Percentiles rank a stretch among this genome's conserved stretches.
phyloP scores from a whole-genome alignment of 441 rosid genomes.

The Erodium moschatum region DNA sequence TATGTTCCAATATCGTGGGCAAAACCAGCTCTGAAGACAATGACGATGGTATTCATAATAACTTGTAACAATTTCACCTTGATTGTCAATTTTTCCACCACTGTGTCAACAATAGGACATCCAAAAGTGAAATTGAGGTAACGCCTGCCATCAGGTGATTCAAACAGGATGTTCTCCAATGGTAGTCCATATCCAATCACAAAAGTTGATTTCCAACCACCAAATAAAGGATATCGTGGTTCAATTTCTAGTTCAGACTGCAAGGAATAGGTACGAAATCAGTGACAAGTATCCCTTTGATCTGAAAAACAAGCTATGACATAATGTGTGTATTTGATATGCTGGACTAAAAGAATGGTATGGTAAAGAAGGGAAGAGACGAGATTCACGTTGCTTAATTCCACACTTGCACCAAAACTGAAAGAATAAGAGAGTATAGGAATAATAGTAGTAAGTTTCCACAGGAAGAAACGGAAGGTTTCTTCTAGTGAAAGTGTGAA shows the following conservation, averaged over 20 bases:
- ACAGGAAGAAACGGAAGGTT: neutral
- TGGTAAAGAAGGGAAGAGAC: neutral
- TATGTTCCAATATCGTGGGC: slow-evolving; percentile 4
- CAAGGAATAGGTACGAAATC: slow-evolving; percentile 18
- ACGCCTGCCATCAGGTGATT: slow-evolving; percentile 78
- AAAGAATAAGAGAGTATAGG: neutral
- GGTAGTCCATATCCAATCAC: slow-evolving; percentile 85
- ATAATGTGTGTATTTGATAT: neutral
- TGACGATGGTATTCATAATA: neutral
- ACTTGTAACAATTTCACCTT: slow-evolving; percentile 46
- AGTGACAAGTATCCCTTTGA: neutral
- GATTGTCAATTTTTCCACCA: slow-evolving; percentile 76
- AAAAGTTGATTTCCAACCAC: slow-evolving; percentile 96
- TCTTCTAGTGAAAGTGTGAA: neutral
- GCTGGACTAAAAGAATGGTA: slow-evolving; percentile 1
- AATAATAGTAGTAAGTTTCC: neutral
- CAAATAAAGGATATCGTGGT: slow-evolving; percentile 93
- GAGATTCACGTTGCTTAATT: neutral
- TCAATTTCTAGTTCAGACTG: slow-evolving; percentile 97
- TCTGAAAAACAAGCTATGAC: slow-evolving; percentile 7
- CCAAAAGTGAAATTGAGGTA: slow-evolving; percentile 94
- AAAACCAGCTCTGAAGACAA: too few species aligned
- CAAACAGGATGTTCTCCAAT: slow-evolving; percentile 76
- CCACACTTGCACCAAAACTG: neutral
- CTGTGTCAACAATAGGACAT: slow-evolving; percentile 75